Percentiles rank a stretch among this genome's conserved stretches.
These are phyloP conservation scores for Iberis pinnata DNA, from an alignment of 345 rosid genomes.

Conservation along the genomic window DNA sequence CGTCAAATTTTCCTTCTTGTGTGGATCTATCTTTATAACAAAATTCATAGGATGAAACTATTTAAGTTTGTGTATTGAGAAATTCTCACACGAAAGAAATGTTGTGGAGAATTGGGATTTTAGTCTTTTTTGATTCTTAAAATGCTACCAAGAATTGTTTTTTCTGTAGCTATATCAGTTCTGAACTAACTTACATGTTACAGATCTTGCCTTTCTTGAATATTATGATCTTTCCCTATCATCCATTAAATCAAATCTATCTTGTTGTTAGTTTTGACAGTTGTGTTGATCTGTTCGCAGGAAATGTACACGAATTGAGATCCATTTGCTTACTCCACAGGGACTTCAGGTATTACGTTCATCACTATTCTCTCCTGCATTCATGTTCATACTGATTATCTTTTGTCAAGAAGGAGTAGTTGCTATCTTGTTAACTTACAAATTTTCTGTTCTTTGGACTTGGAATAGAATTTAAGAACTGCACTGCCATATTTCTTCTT, in stretches of 20 bases:
- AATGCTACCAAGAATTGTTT: not conserved
- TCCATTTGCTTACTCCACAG: constrained; percentile 79
- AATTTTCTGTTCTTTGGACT: not conserved
- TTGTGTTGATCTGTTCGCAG: constrained; percentile 36
- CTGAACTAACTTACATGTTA: constrained; percentile 1
- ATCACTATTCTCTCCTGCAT: not conserved
- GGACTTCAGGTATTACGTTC: constrained; percentile 70
- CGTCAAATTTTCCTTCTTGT: too few relatives aligned
- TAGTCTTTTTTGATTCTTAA: constrained; percentile 1
- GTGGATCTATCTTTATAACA: too few relatives aligned
- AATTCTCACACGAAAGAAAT: not conserved
- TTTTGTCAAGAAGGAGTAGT: constrained; percentile 1
- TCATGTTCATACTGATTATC: not conserved
- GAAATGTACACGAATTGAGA: constrained; percentile 95
- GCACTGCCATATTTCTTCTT: not conserved
- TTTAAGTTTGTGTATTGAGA: not conserved
- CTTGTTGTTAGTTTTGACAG: constrained; percentile 13
- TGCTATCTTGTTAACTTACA: not conserved
- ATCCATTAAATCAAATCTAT: not conserved
- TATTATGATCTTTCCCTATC: not conserved
- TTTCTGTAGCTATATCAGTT: not conserved
- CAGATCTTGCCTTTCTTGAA: not conserved
- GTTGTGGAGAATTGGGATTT: constrained; percentile 3
- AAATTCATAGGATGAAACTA: too few relatives aligned
- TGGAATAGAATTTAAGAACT: not conserved